Percentiles rank a stretch among this genome's conserved stretches.
Evolutionary conservation across 2,329 filamentous ascomycete genomes (phyloP).

Genomic region (Claviceps sp.): DNA sequence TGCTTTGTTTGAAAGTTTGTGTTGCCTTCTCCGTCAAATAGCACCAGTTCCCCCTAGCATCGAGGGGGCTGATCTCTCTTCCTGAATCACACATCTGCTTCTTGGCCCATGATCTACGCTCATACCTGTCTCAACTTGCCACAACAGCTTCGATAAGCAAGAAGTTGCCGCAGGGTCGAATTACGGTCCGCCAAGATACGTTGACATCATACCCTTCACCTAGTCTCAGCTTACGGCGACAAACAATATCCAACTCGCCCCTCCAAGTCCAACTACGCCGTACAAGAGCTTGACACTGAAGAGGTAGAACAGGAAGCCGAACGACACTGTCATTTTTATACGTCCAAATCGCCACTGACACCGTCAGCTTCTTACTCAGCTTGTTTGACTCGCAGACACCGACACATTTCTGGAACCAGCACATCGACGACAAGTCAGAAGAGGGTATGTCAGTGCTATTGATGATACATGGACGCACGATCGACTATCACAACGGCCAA

Average conservation of each 20-base stretch:
- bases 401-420: not conserved
- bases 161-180: constrained; percentile 15
- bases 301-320: not conserved
- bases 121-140: constrained; percentile 12
- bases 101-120: constrained; percentile 12
- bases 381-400: not conserved
- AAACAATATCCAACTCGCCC: not conserved
- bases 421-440: not conserved
- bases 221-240: constrained; percentile 4
- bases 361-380: not conserved
- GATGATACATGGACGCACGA: constrained; percentile 34
- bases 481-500: constrained; percentile 28
- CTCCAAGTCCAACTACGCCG: not conserved
- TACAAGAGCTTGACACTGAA: not conserved
- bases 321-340: not conserved
- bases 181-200: not conserved
- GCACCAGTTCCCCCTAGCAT: constrained; percentile 18
- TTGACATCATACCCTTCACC: not conserved
- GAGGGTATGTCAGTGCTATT: constrained; percentile 28
- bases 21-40: constrained; percentile 12
- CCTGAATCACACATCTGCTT: constrained; percentile 10
- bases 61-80: constrained; percentile 9
- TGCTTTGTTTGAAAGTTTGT: no score
- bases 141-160: constrained; percentile 16
- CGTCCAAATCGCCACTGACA: not conserved